phyloP scores from a whole-genome alignment of 768 basidiomycete species.

The Mycena rosella region DNA sequence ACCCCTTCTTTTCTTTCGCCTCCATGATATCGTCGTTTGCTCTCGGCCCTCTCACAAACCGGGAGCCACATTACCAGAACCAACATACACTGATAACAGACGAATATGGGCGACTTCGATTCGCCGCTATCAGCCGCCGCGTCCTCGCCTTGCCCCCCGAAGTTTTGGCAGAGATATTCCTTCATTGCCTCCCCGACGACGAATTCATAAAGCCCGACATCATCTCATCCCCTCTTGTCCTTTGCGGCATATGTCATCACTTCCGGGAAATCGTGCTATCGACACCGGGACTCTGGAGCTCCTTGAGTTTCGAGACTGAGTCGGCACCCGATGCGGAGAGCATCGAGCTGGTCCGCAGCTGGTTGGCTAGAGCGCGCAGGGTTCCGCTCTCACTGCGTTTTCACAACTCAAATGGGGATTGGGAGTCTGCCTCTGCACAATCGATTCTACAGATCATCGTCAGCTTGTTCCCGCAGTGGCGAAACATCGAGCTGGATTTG shows the following conservation, averaged over 20 bases:
- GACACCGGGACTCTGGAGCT: constrained; percentile 32
- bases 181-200: constrained; percentile 27
- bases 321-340: not conserved
- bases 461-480: not conserved
- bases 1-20: no score
- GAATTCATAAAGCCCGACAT: constrained; percentile 24
- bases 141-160: not conserved
- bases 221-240: constrained; percentile 29
- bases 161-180: constrained; percentile 28
- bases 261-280: constrained; percentile 31
- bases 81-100: not conserved
- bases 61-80: constrained; percentile 1
- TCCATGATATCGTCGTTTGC: no score
- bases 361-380: not conserved
- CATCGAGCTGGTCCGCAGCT: not conserved
- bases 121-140: not conserved
- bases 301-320: constrained; percentile 1
- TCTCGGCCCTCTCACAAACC: not conserved
- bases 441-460: not conserved
- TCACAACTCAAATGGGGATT: no score
- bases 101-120: not conserved
- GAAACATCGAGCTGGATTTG: not conserved
- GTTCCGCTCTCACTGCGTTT: not conserved
- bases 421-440: no score
- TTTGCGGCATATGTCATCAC: constrained; percentile 29